Conservation (phyloP, 306 rosid genomes). For the Vigna hirtella region DNA sequence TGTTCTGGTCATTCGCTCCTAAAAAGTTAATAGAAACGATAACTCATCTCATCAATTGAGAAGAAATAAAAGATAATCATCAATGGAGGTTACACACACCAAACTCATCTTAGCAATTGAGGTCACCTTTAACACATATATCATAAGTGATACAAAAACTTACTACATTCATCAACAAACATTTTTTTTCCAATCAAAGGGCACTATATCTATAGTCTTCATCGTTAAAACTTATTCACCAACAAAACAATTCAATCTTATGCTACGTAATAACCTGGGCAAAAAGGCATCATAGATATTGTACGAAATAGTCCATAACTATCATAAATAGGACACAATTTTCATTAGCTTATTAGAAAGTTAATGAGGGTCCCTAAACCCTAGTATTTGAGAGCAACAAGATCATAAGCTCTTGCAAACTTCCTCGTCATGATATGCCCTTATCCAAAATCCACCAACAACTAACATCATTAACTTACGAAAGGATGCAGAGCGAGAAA, state of each 20-base stretch:
- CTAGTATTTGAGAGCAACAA: constrained; percentile 97
- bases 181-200: constrained; percentile 10
- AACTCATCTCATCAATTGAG: too few species aligned
- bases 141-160: constrained; percentile 38
- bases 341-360: constrained; percentile 73
- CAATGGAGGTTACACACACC: too few species aligned
- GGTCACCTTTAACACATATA: constrained; percentile 71
- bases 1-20: too few species aligned
- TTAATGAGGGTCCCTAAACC: constrained; percentile 97
- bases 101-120: too few species aligned
- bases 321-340: neutral
- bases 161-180: constrained; percentile 9
- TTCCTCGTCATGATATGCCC: constrained; percentile 98
- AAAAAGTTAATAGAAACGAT: too few species aligned
- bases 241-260: constrained; percentile 31
- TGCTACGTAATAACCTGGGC: constrained; percentile 8
- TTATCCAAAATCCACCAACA: constrained; percentile 48
- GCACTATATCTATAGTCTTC: neutral
- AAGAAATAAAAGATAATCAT: too few species aligned
- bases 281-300: constrained; percentile 29
- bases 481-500: neutral
- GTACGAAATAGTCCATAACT: neutral
- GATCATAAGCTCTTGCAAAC: constrained; percentile 99
- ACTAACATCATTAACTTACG: constrained; percentile 16
- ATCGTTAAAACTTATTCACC: constrained; percentile 7